These are phyloP conservation scores for Diphasiastrum complanatum DNA, from an alignment of 83 land plant genomes.

Conservation along the genomic window DNA sequence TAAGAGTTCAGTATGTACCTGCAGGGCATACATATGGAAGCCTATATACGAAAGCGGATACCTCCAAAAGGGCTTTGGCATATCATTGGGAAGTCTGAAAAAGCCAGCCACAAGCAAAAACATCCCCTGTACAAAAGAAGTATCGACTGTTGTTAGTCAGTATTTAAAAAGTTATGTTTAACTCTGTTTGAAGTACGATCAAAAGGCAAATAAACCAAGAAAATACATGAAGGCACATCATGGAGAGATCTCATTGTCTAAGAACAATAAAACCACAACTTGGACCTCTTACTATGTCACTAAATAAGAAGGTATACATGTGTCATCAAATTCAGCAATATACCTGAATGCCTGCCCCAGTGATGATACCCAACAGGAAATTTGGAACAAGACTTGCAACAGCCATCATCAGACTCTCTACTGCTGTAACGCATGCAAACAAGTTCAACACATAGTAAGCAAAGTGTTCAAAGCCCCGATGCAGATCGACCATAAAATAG, in stretches of 20 bases:
- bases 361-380: conserved; percentile 49
- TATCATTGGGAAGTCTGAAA: conserved; percentile 35
- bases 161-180: not conserved
- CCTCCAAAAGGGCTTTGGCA: conserved; percentile 54
- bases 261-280: not conserved
- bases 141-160: not conserved
- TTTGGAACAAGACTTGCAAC: conserved; percentile 51
- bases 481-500: conserved; percentile 51
- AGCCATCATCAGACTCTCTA: conserved; percentile 51
- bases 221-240: not conserved
- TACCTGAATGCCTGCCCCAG: conserved; percentile 52
- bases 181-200: not conserved
- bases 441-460: conserved; percentile 38
- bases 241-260: not conserved
- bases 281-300: no score
- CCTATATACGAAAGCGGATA: conserved; percentile 49
- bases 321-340: not conserved
- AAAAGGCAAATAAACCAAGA: not conserved
- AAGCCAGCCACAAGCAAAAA: conserved; percentile 48
- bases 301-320: not conserved
- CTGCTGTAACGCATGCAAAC: conserved; percentile 35
- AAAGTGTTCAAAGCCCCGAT: conserved; percentile 39
- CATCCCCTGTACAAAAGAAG: conserved; percentile 38
- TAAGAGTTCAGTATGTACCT: no score
- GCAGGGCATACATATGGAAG: conserved; percentile 42